Evolutionary conservation across 371 early-diverging fungal species (phyloP).

Genomic region (Mucor indicus): DNA sequence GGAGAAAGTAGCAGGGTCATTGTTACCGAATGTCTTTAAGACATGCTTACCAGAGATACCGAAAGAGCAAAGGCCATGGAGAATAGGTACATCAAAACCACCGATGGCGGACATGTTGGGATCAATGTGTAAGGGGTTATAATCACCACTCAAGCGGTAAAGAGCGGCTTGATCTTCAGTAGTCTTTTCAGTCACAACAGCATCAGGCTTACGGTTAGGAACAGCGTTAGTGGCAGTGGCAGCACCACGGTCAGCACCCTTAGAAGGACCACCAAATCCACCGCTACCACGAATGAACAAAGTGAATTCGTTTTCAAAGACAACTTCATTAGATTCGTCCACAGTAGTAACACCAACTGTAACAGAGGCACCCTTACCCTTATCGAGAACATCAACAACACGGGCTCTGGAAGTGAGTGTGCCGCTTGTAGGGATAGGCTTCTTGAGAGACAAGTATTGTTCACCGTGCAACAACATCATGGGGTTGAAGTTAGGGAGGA

Average conservation of each 20-base stretch:
- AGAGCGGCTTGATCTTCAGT: conserved; percentile 91
- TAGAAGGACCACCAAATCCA: conserved; percentile 85
- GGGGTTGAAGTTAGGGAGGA: conserved; percentile 89
- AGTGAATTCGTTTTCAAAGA: conserved; percentile 88
- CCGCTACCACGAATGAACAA: conserved; percentile 92
- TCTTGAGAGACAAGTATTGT: conserved; percentile 86
- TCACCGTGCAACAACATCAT: conserved; percentile 98
- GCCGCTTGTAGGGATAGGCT: conserved; percentile 82
- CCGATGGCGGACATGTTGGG: conserved; percentile 92
- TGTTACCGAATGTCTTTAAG: conserved; percentile 68
- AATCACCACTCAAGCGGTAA: conserved; percentile 89
- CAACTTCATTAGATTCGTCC: conserved; percentile 75
- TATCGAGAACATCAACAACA: conserved; percentile 92
- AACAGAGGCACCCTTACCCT: conserved; percentile 91
- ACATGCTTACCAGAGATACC: conserved; percentile 92
- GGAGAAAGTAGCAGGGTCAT: conserved; percentile 71
- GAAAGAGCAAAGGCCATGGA: conserved; percentile 93
- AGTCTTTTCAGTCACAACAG: conserved; percentile 79
- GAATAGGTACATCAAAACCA: conserved; percentile 93
- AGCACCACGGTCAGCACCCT: conserved; percentile 71
- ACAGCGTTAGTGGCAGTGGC: conserved; percentile 70
- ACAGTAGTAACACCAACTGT: conserved; percentile 74
- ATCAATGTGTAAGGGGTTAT: conserved; percentile 94
- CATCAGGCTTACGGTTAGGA: conserved; percentile 86
- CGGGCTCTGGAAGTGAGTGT: conserved; percentile 71